phyloP scores from a whole-genome alignment of 1,284 basidiomycete species.

The Coniferiporia weirii region DNA sequence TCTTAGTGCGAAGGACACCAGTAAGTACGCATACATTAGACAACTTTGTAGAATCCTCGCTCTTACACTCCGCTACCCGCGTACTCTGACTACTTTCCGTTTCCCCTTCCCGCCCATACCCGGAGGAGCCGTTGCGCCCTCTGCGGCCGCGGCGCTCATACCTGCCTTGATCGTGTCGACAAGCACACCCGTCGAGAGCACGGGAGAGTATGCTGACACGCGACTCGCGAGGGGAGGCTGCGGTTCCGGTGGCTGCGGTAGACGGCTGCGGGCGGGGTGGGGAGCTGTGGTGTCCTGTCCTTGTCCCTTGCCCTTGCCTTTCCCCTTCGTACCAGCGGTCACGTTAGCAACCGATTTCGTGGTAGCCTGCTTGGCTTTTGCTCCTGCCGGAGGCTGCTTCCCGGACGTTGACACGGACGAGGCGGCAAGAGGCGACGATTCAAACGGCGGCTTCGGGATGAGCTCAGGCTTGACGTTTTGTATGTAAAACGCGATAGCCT shows the following conservation, averaged over 20 bases:
- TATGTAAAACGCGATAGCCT: slow-evolving; percentile 71
- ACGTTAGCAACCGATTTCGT: slow-evolving; percentile 26
- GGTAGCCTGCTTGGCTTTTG: slow-evolving; percentile 31
- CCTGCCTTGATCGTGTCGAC: slow-evolving; percentile 77
- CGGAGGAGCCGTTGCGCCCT: slow-evolving; percentile 30
- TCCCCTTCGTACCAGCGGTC: slow-evolving; percentile 22
- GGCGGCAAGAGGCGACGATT: not conserved
- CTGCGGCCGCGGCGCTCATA: slow-evolving; percentile 52
- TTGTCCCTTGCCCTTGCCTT: slow-evolving; percentile 20
- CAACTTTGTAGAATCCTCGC: slow-evolving; percentile 2
- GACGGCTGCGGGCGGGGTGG: slow-evolving; percentile 34
- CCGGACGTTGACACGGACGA: slow-evolving; percentile 21
- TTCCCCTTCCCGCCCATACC: slow-evolving; percentile 47
- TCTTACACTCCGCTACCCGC: slow-evolving; percentile 33
- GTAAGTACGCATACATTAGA: too few species aligned
- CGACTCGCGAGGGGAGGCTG: slow-evolving; percentile 48
- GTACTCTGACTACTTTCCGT: slow-evolving; percentile 73
- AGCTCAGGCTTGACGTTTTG: slow-evolving; percentile 69
- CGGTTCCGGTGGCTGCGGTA: slow-evolving; percentile 50
- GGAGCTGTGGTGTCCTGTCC: slow-evolving; percentile 21
- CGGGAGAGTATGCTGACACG: slow-evolving; percentile 64
- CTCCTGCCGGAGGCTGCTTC: slow-evolving; percentile 14
- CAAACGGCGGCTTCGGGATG: slow-evolving; percentile 59
- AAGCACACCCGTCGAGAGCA: slow-evolving; percentile 64
- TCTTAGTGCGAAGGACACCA: too few species aligned